Evolutionary conservation across 164 flowering plant species (phyloP).

Genomic region (Berberis thunbergii): DNA sequence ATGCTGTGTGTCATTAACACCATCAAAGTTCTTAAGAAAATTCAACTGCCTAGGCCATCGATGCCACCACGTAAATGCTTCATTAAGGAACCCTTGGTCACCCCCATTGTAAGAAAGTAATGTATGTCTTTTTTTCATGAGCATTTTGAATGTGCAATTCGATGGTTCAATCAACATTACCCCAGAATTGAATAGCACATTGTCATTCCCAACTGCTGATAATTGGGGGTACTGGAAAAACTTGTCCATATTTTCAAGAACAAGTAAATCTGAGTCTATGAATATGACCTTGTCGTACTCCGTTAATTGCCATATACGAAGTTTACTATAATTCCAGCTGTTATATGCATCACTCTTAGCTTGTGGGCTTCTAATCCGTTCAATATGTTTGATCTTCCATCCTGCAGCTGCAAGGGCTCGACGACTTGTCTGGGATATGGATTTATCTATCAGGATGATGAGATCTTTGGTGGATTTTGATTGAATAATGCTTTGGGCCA

Average conservation of each 20-base stretch:
- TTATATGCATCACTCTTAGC: constrained; percentile 53
- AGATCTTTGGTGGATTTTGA: constrained; percentile 57
- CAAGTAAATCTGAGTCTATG: constrained; percentile 63
- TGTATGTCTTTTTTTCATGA: not conserved
- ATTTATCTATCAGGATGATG: constrained; percentile 59
- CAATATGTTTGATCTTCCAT: constrained; percentile 56
- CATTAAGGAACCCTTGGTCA: constrained; percentile 48
- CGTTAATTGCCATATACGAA: constrained; percentile 64
- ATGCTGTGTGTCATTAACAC: not conserved
- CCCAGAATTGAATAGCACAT: not conserved
- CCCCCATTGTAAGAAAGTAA: not conserved
- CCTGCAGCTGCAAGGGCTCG: constrained; percentile 52
- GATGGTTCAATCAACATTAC: constrained; percentile 1
- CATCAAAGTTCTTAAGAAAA: constrained; percentile 26
- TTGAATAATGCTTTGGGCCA: constrained; percentile 67
- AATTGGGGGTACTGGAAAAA: constrained; percentile 52
- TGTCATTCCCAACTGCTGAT: not conserved
- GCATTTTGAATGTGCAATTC: not conserved
- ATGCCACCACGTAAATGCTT: constrained; percentile 87
- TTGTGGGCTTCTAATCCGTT: constrained; percentile 51
- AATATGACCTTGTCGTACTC: constrained; percentile 67
- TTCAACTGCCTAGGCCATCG: constrained; percentile 23
- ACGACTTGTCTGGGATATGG: constrained; percentile 26
- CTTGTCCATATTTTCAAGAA: constrained; percentile 48
- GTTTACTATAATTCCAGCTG: constrained; percentile 90